Base-by-base conservation (phyloP, 2,329 filamentous ascomycete genomes). In the Colletotrichum eleusines region DNA sequence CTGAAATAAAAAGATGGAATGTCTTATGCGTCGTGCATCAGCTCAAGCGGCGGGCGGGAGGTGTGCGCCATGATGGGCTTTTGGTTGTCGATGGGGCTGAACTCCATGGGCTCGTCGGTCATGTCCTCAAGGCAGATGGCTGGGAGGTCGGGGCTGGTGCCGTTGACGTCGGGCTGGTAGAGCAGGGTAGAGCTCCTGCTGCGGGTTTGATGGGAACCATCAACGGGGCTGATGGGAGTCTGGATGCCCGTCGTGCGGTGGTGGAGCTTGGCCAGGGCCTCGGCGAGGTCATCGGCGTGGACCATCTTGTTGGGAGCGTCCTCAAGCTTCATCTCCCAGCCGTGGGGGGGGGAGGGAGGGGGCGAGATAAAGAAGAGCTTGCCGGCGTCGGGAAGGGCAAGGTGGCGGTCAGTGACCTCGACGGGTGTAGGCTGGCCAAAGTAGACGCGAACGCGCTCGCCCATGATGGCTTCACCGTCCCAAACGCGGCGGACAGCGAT, bases 341-440 rank as follows among this genome's bases (percentile, higher is more conserved):
- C 90, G 75, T 91, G 89, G 2, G 90, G 90, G 51, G 90, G 90
- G 69, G 86, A 89, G 6, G 90, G 90, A 11, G 90, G 90, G 35
- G 90, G 90, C 61, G 88, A 90, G 80, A 92, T 92, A 83, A 92
- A 92, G 84, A 92, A 92, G 64, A 91, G 86, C 83, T 91, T 92
- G 77, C 90, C 90, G 63, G 89, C 89, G 73, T 92, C 90, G 67
- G 90, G 90, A 0, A 92, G 86, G n/a, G 87, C 85, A 12, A 92
- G 84, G 76, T 90, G 89, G 75, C 87, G 84, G 75, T 90, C 85
- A 70, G 83, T 80, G 48, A 82, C 75, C 75, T 88, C 81, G 63
- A 90, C 80, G n/a, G 87, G 84, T 0, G 90, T 92, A 58, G 84
- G 81, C 76, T 89, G 86, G 75, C 90, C 90, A 75, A 91, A 92